Evolutionary conservation across 1,284 basidiomycete genomes (phyloP).

Genomic region (Tetrapyrgos nigripes): DNA sequence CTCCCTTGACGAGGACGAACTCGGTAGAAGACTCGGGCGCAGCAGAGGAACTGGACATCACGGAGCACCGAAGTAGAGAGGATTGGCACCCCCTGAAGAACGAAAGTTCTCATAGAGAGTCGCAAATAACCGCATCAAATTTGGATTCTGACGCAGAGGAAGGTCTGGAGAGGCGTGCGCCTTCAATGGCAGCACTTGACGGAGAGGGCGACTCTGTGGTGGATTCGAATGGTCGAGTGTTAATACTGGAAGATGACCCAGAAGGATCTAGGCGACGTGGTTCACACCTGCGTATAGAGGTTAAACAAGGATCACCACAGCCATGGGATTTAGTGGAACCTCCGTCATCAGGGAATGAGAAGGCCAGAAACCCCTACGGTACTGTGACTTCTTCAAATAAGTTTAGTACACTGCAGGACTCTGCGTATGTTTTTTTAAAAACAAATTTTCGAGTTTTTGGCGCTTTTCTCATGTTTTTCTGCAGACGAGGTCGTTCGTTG

Average conservation of each 20-base stretch:
- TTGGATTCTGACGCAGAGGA: background rate
- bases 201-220: constrained; percentile 13
- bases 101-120: background rate
- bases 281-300: constrained; percentile 10
- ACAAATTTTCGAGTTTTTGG: constrained; percentile 5
- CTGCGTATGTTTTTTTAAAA: constrained; percentile 30
- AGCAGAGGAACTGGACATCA: background rate
- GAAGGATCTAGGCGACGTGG: background rate
- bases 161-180: background rate
- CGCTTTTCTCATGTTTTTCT: constrained; percentile 9
- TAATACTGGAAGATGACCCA: background rate
- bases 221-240: constrained; percentile 10
- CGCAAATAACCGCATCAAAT: no score
- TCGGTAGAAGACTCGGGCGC: background rate
- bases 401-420: constrained; percentile 39
- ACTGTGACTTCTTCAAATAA: constrained; percentile 37
- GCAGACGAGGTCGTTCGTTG: constrained; percentile 50
- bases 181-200: background rate
- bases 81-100: constrained; percentile 11
- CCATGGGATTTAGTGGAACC: constrained; percentile 67
- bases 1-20: constrained; percentile 8
- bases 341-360: constrained; percentile 43
- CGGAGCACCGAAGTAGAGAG: background rate
- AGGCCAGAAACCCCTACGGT: constrained; percentile 24
- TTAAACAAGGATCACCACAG: constrained; percentile 47